phyloP scores from a whole-genome alignment of 345 rosid species.

The Streptanthus diversifolius region DNA sequence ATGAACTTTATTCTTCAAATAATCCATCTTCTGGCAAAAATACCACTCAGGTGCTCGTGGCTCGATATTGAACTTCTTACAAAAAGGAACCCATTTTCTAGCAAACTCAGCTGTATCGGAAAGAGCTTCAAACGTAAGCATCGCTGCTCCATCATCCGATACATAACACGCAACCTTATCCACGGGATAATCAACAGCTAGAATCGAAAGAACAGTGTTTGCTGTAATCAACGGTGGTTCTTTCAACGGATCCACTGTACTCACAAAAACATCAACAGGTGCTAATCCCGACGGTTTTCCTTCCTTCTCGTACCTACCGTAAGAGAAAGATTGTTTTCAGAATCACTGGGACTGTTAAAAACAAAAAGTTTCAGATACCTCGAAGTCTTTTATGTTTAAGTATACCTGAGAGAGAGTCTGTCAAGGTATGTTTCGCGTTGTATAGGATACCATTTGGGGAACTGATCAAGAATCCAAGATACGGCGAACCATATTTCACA shows the following conservation, averaged over 20 bases:
- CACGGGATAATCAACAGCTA: constrained; percentile 92
- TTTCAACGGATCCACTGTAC: constrained; percentile 96
- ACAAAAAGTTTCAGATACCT: background rate
- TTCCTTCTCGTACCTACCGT: constrained; percentile 81
- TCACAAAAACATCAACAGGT: constrained; percentile 69
- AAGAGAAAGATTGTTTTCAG: background rate
- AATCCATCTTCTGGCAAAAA: constrained; percentile 85
- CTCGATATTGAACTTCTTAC: constrained; percentile 80
- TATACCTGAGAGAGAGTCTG: constrained; percentile 81
- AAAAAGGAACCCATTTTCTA: constrained; percentile 96
- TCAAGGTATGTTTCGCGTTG: constrained; percentile 89
- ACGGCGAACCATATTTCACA: constrained; percentile 96
- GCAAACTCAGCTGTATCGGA: constrained; percentile 97
- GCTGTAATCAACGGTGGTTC: constrained; percentile 97
- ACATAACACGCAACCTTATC: constrained; percentile 94
- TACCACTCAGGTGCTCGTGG: constrained; percentile 99
- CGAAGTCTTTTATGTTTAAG: background rate
- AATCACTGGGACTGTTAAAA: background rate
- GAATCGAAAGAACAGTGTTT: constrained; percentile 90
- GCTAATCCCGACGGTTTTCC: constrained; percentile 86
- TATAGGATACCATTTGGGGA: constrained; percentile 94
- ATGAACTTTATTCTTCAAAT: constrained; percentile 83
- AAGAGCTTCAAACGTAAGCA: constrained; percentile 98
- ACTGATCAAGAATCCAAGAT: constrained; percentile 95
- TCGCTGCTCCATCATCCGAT: constrained; percentile 97